These are phyloP conservation scores for Eimeria praecox DNA, from an alignment of 169 alveolate species.

Conservation along the genomic window DNA sequence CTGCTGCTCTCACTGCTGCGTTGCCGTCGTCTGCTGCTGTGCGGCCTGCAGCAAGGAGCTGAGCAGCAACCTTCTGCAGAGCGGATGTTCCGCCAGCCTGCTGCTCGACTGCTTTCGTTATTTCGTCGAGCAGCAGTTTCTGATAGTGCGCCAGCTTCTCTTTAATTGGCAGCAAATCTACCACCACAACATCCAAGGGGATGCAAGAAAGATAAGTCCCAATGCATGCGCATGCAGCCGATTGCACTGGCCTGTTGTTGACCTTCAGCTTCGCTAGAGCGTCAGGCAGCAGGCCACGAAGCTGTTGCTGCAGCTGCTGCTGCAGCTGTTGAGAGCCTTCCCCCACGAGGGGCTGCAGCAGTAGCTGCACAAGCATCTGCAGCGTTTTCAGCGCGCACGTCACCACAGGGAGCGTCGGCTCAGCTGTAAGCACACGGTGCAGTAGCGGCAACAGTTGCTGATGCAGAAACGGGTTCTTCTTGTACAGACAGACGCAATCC, in stretches of 20 bases:
- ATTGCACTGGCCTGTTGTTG: conserved; percentile 81
- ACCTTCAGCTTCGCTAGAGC: conserved; percentile 77
- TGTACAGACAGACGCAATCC: conserved; percentile 64
- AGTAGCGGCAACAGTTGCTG: conserved; percentile 73
- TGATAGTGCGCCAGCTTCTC: conserved; percentile 73
- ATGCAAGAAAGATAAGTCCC: conserved; percentile 47
- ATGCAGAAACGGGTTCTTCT: conserved; percentile 74
- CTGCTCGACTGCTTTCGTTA: conserved; percentile 59
- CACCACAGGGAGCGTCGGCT: conserved; percentile 82
- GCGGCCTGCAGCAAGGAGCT: conserved; percentile 75
- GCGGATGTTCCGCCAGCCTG: conserved; percentile 50
- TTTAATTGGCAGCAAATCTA: conserved; percentile 78
- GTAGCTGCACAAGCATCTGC: conserved; percentile 76
- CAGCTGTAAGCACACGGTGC: conserved; percentile 75
- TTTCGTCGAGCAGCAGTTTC: conserved; percentile 77
- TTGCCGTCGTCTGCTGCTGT: conserved; percentile 80
- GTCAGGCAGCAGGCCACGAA: conserved; percentile 75
- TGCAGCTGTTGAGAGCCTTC: conserved; percentile 65
- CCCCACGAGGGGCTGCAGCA: conserved; percentile 68
- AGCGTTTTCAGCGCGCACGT: conserved; percentile 75
- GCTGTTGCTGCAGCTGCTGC: conserved; percentile 73
- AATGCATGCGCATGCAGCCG: conserved; percentile 75
- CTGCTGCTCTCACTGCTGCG: conserved; percentile 80
- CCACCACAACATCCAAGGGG: conserved; percentile 77
- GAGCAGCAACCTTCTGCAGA: conserved; percentile 56